Evolutionary conservation across 116 monocot species (phyloP), one percentile per base, ranked within the genome.

Genomic region (Dioscorea cayenensis): DNA sequence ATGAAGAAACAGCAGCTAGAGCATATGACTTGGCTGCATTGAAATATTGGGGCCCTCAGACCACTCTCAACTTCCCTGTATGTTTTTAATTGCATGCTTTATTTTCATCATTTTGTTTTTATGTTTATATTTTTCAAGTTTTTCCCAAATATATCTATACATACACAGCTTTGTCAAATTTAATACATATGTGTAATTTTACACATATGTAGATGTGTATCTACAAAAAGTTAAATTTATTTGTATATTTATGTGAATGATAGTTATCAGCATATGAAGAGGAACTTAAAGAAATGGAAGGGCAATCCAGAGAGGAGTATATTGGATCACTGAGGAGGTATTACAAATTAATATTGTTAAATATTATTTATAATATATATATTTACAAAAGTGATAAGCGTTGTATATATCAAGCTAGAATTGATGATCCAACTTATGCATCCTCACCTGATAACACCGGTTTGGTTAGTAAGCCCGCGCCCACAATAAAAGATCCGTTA

Each of bases 281-380:
- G 66, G 80, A 87, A 78, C 58, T 87, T 18, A 80, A 81, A 66
- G 83, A 80, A 67, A 83, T 87, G 87, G 83, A 80, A 50, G 75
- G 71, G 32, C 75, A 64, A 38, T 73, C 87, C 17, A 87, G 68
- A 66, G 87, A 87, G 67, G 87, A 87, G 66, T 87, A 87, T 29
- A 83, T 87, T 73, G 87, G 84, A 72, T 78, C 87, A 59, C 64
- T 87, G 14, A 87, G 87, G 52, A 87, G 87, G 87, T 87, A 71
- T 18, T 14, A 66, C 4, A 35, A 66, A 49, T 28, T 36, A 55
- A n/a, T 11, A n/a, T 55, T n/a, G 0, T 55, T 18, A 55, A 55
- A 55, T 16, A 16, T 16, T 16, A 55, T 18, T 18, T 19, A 18
- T n/a, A 55, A 19, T 11, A 12, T 36, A 65, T 14, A 13, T 3